Evolutionary conservation across 2,329 filamentous ascomycete species (phyloP).

Genomic region (Mollisiaceae sp.): DNA sequence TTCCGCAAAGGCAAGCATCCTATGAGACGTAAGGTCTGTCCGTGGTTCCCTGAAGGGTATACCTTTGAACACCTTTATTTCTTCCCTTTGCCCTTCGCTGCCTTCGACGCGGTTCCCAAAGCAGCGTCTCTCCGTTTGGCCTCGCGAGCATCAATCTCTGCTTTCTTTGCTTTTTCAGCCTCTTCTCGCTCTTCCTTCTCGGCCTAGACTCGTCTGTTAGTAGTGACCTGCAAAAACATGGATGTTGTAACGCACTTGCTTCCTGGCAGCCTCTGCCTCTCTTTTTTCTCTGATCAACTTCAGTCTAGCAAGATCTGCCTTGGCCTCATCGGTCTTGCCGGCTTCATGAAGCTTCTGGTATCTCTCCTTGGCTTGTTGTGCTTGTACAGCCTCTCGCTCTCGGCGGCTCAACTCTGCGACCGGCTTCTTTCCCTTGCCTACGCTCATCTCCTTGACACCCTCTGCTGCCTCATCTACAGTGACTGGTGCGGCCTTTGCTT

Average conservation of each 20-base stretch:
- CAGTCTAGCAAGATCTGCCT: slow-evolving; percentile 84
- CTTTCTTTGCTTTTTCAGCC: slow-evolving; percentile 48
- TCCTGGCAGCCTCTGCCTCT: slow-evolving; percentile 80
- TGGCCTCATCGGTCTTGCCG: slow-evolving; percentile 96
- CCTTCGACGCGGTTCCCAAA: slow-evolving; percentile 38
- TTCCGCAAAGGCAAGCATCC: not conserved
- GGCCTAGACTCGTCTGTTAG: slow-evolving; percentile 41
- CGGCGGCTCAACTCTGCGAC: slow-evolving; percentile 64
- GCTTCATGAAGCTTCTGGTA: slow-evolving; percentile 92
- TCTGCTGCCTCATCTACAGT: slow-evolving; percentile 57
- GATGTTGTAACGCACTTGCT: slow-evolving; percentile 65
- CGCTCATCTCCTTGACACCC: slow-evolving; percentile 59
- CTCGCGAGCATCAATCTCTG: slow-evolving; percentile 51
- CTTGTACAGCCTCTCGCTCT: slow-evolving; percentile 81
- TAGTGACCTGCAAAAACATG: not conserved
- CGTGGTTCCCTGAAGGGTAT: not conserved
- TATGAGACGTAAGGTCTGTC: not conserved
- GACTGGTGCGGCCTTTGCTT: slow-evolving; percentile 50
- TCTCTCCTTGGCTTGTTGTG: slow-evolving; percentile 84
- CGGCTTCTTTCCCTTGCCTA: slow-evolving; percentile 49
- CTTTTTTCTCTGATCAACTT: slow-evolving; percentile 83
- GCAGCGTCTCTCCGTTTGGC: slow-evolving; percentile 48
- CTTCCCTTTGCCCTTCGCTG: slow-evolving; percentile 33
- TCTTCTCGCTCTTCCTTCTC: slow-evolving; percentile 47
- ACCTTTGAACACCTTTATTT: slow-evolving; percentile 20